These are phyloP conservation scores for Sphaerulina vaccinii DNA, from an alignment of 2,329 filamentous ascomycete genomes.

Conservation along the genomic window DNA sequence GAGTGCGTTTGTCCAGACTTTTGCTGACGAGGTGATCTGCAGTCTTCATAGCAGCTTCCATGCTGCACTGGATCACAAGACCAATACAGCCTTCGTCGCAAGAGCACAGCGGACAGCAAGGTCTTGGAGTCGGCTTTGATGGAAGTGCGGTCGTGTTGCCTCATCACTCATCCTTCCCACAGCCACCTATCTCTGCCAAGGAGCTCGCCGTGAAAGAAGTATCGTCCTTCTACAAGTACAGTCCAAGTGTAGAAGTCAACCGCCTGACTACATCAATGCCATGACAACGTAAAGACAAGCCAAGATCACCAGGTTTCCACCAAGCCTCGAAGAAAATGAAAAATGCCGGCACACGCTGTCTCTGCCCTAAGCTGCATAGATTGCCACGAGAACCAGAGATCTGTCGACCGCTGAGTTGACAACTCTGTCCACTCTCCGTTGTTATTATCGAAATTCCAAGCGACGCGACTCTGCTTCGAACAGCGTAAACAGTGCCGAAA, in stretches of 20 bases:
- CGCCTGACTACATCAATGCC: too few species aligned
- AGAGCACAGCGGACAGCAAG: background rate
- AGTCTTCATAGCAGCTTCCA: slow-evolving; percentile 13
- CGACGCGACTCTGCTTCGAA: too few species aligned
- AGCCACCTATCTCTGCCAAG: background rate
- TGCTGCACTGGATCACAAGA: slow-evolving; percentile 19
- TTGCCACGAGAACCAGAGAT: too few species aligned
- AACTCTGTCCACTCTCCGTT: too few species aligned
- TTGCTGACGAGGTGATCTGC: background rate
- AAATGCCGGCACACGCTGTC: too few species aligned
- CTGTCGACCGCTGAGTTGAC: too few species aligned
- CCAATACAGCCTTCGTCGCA: slow-evolving; percentile 1
- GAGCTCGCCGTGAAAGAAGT: background rate
- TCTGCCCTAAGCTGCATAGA: too few species aligned
- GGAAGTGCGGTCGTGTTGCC: background rate
- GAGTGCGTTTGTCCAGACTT: background rate
- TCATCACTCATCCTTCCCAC: background rate
- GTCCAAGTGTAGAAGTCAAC: background rate
- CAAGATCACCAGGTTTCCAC: too few species aligned
- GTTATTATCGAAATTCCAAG: too few species aligned
- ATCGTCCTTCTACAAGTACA: background rate
- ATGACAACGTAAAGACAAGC: too few species aligned
- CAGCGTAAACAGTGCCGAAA: too few species aligned
- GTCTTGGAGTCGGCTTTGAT: slow-evolving; percentile 1
- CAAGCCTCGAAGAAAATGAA: too few species aligned